Percentiles rank a stretch among this genome's conserved stretches.
These are phyloP conservation scores for Buddleja alternifolia DNA, from an alignment of 257 asterid species.

Conservation along the genomic window DNA sequence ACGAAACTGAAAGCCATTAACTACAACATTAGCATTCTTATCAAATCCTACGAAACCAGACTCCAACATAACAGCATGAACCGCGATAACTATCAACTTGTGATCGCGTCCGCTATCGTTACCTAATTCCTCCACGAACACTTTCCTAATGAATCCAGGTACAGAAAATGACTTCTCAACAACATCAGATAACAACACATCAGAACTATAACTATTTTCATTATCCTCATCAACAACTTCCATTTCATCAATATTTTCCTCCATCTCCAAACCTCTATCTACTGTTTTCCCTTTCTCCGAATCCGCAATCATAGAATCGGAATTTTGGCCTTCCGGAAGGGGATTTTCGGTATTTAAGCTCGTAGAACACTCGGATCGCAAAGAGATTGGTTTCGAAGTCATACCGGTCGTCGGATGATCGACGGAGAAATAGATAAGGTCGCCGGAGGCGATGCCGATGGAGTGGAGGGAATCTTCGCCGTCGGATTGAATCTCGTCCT, in stretches of 20 bases:
- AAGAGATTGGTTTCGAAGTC: neutral
- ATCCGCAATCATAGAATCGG: slow-evolving; percentile 18
- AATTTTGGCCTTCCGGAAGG: neutral
- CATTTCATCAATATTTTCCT: slow-evolving; percentile 29
- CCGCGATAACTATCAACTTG: slow-evolving; percentile 62
- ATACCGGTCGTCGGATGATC: slow-evolving; percentile 25
- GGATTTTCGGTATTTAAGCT: slow-evolving; percentile 18
- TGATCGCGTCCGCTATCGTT: slow-evolving; percentile 53
- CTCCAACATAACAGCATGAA: slow-evolving; percentile 82
- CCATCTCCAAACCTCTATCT: slow-evolving; percentile 22
- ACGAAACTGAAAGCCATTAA: slow-evolving; percentile 40
- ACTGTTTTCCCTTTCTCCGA: slow-evolving; percentile 26
- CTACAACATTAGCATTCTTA: slow-evolving; percentile 33
- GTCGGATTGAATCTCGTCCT: slow-evolving; percentile 59
- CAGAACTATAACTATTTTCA: slow-evolving; percentile 17
- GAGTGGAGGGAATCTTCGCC: slow-evolving; percentile 55
- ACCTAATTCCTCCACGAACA: slow-evolving; percentile 62
- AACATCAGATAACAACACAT: slow-evolving; percentile 30
- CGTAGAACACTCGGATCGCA: slow-evolving; percentile 24
- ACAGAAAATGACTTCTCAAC: slow-evolving; percentile 61
- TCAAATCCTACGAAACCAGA: slow-evolving; percentile 77
- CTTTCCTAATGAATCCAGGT: slow-evolving; percentile 85
- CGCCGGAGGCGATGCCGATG: slow-evolving; percentile 75
- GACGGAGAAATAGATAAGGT: slow-evolving; percentile 60
- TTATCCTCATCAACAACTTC: slow-evolving; percentile 24